Evolutionary conservation across 2,329 filamentous ascomycete species (phyloP).

Genomic region (Botrytis squamosa): DNA sequence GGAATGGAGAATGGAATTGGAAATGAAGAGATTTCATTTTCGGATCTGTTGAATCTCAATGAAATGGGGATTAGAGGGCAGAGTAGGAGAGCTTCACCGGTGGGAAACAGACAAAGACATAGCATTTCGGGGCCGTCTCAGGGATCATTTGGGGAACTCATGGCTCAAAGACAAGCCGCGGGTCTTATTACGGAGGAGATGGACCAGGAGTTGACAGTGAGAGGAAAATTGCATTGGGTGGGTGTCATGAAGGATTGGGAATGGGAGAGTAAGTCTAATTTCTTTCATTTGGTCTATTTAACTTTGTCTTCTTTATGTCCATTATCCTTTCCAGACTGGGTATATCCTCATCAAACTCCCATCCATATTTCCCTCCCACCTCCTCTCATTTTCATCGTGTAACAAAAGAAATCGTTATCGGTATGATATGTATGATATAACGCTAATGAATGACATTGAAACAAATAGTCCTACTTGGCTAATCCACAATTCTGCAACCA

Average conservation of each 20-base stretch:
- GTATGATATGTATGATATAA: background rate
- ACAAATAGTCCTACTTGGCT: constrained; percentile 18
- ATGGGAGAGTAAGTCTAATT: constrained; percentile 62
- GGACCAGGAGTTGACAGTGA: constrained; percentile 62
- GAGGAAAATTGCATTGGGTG: constrained; percentile 65
- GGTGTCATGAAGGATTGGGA: constrained; percentile 70
- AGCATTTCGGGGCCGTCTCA: constrained; percentile 25
- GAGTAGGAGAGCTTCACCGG: background rate
- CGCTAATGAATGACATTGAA: background rate
- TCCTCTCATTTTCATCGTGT: background rate
- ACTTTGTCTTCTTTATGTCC: background rate
- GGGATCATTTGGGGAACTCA: constrained; percentile 19
- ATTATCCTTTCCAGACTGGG: background rate
- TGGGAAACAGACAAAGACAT: constrained; percentile 14
- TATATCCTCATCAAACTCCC: background rate
- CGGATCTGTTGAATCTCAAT: constrained; percentile 34
- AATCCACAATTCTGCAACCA: constrained; percentile 17
- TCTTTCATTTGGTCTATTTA: constrained; percentile 1
- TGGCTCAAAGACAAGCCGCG: constrained; percentile 25
- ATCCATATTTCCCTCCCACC: background rate
- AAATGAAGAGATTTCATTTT: constrained; percentile 34
- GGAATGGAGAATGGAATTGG: constrained; percentile 28
- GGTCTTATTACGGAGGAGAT: constrained; percentile 43
- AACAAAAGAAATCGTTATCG: constrained; percentile 10
- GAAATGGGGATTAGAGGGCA: constrained; percentile 31